These are phyloP conservation scores for Acanthamoeba sp. DNA, from an alignment of 208 protist genomes.

Conservation along the genomic window DNA sequence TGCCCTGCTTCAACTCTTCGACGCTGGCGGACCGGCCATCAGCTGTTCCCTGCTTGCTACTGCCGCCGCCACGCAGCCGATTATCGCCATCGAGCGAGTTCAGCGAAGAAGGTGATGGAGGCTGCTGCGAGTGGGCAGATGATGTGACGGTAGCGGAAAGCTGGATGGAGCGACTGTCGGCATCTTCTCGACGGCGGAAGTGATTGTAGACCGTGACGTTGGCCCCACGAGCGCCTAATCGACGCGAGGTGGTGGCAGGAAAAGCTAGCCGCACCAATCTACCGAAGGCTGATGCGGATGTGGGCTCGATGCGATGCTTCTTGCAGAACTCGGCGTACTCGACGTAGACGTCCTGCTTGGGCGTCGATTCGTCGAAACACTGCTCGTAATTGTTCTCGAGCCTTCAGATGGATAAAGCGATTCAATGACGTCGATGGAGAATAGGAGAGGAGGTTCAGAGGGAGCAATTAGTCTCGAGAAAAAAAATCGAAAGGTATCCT, in stretches of 20 bases:
- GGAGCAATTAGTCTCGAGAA: too few relatives aligned
- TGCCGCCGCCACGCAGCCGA: not conserved
- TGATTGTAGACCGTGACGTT: constrained; percentile 50
- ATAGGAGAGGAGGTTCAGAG: too few relatives aligned
- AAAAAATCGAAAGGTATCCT: too few relatives aligned
- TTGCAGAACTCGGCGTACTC: constrained; percentile 18
- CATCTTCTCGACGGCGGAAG: constrained; percentile 20
- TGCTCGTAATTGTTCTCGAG: constrained; percentile 60
- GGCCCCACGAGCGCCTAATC: constrained; percentile 27
- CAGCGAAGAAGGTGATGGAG: not conserved
- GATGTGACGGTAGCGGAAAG: not conserved
- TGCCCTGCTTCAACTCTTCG: not conserved
- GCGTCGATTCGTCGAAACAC: not conserved
- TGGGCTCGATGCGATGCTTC: constrained; percentile 58
- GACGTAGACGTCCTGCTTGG: constrained; percentile 46
- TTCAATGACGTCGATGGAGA: not conserved
- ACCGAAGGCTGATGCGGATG: constrained; percentile 47
- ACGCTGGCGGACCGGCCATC: not conserved
- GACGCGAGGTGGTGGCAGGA: constrained; percentile 14
- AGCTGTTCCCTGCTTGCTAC: not conserved
- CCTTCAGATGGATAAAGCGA: not conserved
- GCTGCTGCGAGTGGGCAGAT: not conserved
- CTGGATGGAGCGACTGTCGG: not conserved
- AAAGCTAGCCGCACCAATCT: constrained; percentile 50
- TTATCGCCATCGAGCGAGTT: not conserved